Evolutionary conservation across 1,139 yeast species (phyloP).

Genomic region (Pichia sp.): DNA sequence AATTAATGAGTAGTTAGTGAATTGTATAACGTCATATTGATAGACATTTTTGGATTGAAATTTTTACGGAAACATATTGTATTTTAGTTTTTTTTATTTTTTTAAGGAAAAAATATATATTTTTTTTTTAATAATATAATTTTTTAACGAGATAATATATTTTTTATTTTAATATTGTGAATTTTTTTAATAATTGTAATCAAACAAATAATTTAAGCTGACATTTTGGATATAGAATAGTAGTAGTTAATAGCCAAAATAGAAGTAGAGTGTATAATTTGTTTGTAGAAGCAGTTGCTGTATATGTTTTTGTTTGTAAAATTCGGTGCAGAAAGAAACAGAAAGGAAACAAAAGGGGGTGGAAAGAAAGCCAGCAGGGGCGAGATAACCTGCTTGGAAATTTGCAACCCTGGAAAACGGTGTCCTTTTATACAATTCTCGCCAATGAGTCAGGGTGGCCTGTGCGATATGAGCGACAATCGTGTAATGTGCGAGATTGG

Average conservation of each 20-base stretch:
- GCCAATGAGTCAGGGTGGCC: not conserved
- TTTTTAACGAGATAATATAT: not conserved
- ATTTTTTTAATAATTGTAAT: not conserved
- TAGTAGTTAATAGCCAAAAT: not conserved
- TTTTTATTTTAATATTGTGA: conserved; percentile 4
- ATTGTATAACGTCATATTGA: not conserved
- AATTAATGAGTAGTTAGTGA: not conserved
- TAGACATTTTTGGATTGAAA: not conserved
- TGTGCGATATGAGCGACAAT: too few species aligned
- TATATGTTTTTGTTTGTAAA: not conserved
- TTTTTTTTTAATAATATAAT: not conserved
- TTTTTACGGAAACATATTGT: not conserved
- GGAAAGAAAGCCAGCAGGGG: not conserved
- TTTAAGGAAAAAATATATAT: not conserved
- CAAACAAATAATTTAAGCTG: conserved; percentile 24
- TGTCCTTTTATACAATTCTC: not conserved
- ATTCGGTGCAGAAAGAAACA: not conserved
- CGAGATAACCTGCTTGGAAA: not conserved
- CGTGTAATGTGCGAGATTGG: not conserved
- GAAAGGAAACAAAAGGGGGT: not conserved
- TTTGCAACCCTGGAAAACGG: not conserved
- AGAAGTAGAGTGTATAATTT: conserved; percentile 1
- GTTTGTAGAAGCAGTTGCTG: conserved; percentile 17
- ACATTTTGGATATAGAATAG: conserved; percentile 22
- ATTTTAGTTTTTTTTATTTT: not conserved